Evolutionary conservation across 2,329 filamentous ascomycete genomes (phyloP).

Genomic region (Exophiala spinifera): DNA sequence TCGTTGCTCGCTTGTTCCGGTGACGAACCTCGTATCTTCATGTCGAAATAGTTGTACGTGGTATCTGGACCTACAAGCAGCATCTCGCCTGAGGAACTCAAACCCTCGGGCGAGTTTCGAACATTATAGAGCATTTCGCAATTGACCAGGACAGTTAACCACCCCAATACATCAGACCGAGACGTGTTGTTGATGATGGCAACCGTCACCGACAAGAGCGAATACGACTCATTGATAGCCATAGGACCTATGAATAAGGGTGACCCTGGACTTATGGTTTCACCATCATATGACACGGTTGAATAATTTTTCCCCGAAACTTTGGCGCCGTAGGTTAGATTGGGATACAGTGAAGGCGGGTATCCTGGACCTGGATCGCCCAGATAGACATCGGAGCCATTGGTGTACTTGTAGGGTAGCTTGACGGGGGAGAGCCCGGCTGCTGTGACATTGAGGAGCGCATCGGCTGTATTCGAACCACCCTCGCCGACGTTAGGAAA

Average conservation of each 20-base stretch:
- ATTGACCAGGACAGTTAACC: constrained; percentile 76
- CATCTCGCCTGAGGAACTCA: constrained; percentile 67
- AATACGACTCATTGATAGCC: constrained; percentile 67
- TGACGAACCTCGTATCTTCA: constrained; percentile 31
- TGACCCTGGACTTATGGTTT: constrained; percentile 34
- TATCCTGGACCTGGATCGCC: constrained; percentile 65
- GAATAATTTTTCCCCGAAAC: constrained; percentile 26
- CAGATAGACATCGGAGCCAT: constrained; percentile 60
- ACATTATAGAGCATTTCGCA: constrained; percentile 63
- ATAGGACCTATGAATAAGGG: constrained; percentile 75
- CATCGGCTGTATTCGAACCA: constrained; percentile 36
- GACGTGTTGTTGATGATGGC: constrained; percentile 71
- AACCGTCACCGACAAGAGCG: constrained; percentile 75
- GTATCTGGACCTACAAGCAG: constrained; percentile 68
- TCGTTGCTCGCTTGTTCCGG: constrained; percentile 38
- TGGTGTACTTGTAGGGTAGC: constrained; percentile 59
- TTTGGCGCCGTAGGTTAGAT: constrained; percentile 61
- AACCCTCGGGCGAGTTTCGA: constrained; percentile 62
- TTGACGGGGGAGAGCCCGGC: constrained; percentile 48
- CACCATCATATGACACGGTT: constrained; percentile 44
- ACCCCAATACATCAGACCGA: constrained; percentile 68
- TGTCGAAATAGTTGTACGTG: constrained; percentile 62
- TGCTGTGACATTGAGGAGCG: constrained; percentile 64
- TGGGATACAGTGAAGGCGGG: constrained; percentile 71
- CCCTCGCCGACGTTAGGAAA: constrained; percentile 67